Evolutionary conservation across 768 basidiomycete species (phyloP), one percentile per base, ranked within the genome.

Genomic region (Lactarius vividus): DNA sequence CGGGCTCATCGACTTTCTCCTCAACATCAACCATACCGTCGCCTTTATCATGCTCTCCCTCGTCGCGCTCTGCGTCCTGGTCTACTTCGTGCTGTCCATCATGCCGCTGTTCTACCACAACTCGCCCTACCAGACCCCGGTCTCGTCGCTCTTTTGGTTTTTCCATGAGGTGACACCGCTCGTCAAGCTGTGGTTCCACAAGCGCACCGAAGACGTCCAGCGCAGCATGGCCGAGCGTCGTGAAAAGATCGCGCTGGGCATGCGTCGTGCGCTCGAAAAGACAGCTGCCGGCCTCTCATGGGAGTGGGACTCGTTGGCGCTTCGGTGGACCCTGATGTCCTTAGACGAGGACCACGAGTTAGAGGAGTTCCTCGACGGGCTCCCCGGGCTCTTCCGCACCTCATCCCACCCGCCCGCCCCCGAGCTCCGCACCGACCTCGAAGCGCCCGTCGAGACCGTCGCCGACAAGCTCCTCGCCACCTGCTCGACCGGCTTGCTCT

Each of bases 81-180:
- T 61, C 15, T 70, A 70, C 56, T n/a, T 57, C 8, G 1, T 63
- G 20, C 42, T 64, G 11, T 57, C 58, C 67, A 57, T 69, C 39
- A 44, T 64, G 52, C 67, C 69, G 7, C 42, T 70, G 18, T 57
- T 28, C 33, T 55, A 16, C 13, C 67, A 57, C 46, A 54, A 58
- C 55, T 64, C 60, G 20, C 69, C 69, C 2, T 70, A 70, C 49
- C 62, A 63, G 42, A 70, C 69, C 18, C 69, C 69, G 10, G 40
- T 70, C 13, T 64, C 69, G 3, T 40, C 64, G 2, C 37, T 58
- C 20, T 35, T 62, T 16, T 69, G 65, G 65, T 58, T 61, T 23
- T 0, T 39, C 26, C 33, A 26, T 1, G 57, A 67, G 31, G 61
- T 29, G 8, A 7, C 66, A 7, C 59, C 64, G 1, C 46, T 65